A percentile compares a stretch with the other conserved stretches of the same genome.
These are phyloP conservation scores for Macaranga tanarius DNA, from an alignment of 441 rosid genomes.

Conservation along the genomic window DNA sequence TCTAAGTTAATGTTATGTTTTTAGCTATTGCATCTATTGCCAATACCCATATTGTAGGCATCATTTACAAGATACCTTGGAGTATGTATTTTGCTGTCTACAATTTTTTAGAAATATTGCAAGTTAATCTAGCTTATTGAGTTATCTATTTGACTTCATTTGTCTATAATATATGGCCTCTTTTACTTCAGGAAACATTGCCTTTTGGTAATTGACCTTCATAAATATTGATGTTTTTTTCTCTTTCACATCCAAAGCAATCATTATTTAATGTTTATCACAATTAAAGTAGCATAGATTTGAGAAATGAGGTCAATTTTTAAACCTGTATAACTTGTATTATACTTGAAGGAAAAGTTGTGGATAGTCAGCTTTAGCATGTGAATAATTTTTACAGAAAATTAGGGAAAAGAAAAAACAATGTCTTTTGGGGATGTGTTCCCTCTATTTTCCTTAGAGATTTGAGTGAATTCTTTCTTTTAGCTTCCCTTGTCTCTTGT, in stretches of 20 bases:
- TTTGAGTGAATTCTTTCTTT: not conserved
- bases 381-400: not conserved
- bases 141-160: not conserved
- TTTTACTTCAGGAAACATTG: not conserved
- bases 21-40: not conserved
- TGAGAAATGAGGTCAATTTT: not conserved
- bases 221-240: not conserved
- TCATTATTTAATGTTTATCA: not conserved
- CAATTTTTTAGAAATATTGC: no score
- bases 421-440: not conserved
- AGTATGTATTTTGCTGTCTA: no score
- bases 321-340: not conserved
- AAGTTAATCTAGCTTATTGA: not conserved
- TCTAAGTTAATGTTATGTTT: not conserved
- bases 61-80: no score
- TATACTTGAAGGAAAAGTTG: not conserved
- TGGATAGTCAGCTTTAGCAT: not conserved
- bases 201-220: not conserved
- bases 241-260: not conserved
- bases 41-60: not conserved
- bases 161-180: not conserved
- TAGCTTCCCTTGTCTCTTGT: not conserved
- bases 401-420: slow-evolving; percentile 8
- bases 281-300: not conserved
- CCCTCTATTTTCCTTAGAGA: not conserved